phyloP scores from a whole-genome alignment of 23 red algal species.

The Agarophyton chilense region DNA sequence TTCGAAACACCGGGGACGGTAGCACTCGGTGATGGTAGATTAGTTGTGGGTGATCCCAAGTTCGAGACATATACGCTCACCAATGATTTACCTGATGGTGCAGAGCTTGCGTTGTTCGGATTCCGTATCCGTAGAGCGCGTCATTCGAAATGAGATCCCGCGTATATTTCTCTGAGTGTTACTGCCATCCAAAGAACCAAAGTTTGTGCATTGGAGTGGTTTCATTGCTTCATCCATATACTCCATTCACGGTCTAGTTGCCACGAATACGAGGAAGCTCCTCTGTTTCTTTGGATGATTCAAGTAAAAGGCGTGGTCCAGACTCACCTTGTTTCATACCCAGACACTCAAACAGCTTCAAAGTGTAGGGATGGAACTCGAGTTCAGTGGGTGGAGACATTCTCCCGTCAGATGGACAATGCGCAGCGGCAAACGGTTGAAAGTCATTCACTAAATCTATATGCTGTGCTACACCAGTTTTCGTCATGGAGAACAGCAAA shows the following conservation, averaged over 20 bases:
- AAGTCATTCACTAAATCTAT: background rate
- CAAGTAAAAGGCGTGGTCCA: background rate
- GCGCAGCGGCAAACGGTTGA: background rate
- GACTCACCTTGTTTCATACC: background rate
- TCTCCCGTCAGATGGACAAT: background rate
- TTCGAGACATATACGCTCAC: background rate
- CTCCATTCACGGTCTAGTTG: no score
- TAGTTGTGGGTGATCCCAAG: conserved; percentile 11
- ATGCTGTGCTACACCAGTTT: background rate
- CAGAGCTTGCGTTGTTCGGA: background rate
- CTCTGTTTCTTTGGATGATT: background rate
- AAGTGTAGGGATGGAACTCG: conserved; percentile 14
- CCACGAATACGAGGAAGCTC: background rate
- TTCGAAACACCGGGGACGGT: conserved; percentile 29
- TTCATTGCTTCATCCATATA: no score
- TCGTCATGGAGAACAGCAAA: background rate
- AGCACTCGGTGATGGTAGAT: background rate
- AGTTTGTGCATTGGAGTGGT: no score
- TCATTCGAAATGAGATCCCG: no score
- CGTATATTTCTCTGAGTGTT: no score
- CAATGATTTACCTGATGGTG: background rate
- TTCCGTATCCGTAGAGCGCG: background rate
- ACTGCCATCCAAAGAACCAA: no score
- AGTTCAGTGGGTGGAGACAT: background rate
- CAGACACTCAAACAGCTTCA: background rate